Conservation (phyloP, 169 alveolate genomes). For the Neospora caninum region DNA sequence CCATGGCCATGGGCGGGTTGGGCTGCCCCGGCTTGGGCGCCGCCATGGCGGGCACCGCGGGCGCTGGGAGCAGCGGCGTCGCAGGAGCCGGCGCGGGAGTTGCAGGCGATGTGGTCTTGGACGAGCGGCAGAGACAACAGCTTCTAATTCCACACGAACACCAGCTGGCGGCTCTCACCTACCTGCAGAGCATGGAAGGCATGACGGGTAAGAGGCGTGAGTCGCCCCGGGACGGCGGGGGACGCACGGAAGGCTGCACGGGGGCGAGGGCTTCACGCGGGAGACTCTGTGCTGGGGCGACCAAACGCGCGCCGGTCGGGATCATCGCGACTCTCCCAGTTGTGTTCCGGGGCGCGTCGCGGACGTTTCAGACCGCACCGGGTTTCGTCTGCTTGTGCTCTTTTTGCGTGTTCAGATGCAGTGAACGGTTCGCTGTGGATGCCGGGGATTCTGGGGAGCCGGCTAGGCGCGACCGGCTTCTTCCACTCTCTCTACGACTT, state of each 20-base stretch:
- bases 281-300: too few species aligned
- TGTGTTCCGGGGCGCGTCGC: too few species aligned
- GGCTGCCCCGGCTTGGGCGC: constrained; percentile 20
- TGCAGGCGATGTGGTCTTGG: constrained; percentile 22
- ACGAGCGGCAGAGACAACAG: constrained; percentile 39
- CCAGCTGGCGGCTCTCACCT: constrained; percentile 45
- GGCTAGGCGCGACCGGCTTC: constrained; percentile 38
- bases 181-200: constrained; percentile 42
- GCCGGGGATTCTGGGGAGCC: constrained; percentile 41
- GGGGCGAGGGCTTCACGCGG: too few species aligned
- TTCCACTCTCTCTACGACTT: constrained; percentile 39
- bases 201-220: constrained; percentile 25
- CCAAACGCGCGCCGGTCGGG: too few species aligned
- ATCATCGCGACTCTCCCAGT: too few species aligned
- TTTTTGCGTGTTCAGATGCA: background rate
- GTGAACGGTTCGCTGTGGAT: constrained; percentile 41
- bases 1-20: constrained; percentile 20
- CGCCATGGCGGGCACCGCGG: constrained; percentile 4
- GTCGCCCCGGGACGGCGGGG: too few species aligned
- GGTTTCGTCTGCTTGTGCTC: background rate
- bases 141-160: constrained; percentile 18
- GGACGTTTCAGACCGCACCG: background rate
- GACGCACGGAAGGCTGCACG: too few species aligned
- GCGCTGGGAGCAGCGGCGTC: constrained; percentile 19
- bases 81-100: background rate